Evolutionary conservation across 2,329 filamentous ascomycete genomes (phyloP).

Genomic region (Colletotrichum endophyticum): DNA sequence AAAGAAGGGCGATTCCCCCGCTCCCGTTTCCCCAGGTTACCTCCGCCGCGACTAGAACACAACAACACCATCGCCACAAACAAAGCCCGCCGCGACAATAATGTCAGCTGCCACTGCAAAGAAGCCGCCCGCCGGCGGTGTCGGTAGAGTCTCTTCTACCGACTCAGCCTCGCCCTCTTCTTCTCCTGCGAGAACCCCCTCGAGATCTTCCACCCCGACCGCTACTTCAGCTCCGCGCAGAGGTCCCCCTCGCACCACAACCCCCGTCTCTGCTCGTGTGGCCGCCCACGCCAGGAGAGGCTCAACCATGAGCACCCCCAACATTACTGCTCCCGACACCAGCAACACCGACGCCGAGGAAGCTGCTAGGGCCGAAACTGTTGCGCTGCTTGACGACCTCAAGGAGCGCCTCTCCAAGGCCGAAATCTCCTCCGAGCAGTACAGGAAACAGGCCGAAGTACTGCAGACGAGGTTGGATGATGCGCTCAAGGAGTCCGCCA

Average conservation of each 20-base stretch:
- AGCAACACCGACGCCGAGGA: slow-evolving; percentile 62
- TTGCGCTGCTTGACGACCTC: slow-evolving; percentile 81
- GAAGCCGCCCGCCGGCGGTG: slow-evolving; percentile 55
- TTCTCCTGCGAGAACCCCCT: slow-evolving; percentile 32
- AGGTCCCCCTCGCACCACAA: slow-evolving; percentile 68
- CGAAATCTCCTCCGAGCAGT: slow-evolving; percentile 78
- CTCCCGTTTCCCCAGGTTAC: slow-evolving; percentile 15
- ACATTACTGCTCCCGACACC: background rate
- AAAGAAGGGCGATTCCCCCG: background rate
- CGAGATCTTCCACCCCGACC: slow-evolving; percentile 55
- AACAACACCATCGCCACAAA: slow-evolving; percentile 36
- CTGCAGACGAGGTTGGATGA: slow-evolving; percentile 88
- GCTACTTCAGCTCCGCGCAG: slow-evolving; percentile 56
- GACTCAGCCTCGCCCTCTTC: slow-evolving; percentile 34
- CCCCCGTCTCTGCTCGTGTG: slow-evolving; percentile 76
- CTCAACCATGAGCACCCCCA: slow-evolving; percentile 45
- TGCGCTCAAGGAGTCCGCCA: slow-evolving; percentile 79
- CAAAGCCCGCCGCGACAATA: slow-evolving; percentile 21
- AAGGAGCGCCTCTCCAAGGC: slow-evolving; percentile 83
- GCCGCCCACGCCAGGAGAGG: slow-evolving; percentile 68
- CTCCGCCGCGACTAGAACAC: slow-evolving; percentile 2
- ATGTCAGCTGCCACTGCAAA: slow-evolving; percentile 60
- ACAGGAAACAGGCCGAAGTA: slow-evolving; percentile 83
- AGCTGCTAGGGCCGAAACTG: slow-evolving; percentile 79
- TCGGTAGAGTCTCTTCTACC: slow-evolving; percentile 48